Evolutionary conservation across 768 basidiomycete species (phyloP).

Genomic region (Boletus edulis): DNA sequence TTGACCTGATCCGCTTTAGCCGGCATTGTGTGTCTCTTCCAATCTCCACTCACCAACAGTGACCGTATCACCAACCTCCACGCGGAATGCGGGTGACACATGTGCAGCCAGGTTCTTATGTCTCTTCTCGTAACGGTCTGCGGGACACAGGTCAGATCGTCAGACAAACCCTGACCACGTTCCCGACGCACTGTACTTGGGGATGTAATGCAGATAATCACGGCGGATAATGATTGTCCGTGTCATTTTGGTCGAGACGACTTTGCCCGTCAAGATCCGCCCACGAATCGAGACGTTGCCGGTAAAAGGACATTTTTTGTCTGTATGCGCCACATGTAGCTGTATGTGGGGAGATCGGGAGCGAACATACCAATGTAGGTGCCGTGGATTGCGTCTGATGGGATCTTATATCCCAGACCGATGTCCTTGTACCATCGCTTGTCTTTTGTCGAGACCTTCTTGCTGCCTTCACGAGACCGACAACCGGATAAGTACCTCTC

Average conservation of each 20-base stretch:
- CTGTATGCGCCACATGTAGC: constrained; percentile 37
- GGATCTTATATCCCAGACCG: constrained; percentile 96
- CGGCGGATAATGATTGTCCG: constrained; percentile 96
- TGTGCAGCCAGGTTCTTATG: constrained; percentile 99
- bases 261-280: constrained; percentile 96
- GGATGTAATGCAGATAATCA: constrained; percentile 94
- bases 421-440: constrained; percentile 99
- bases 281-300: constrained; percentile 97
- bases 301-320: constrained; percentile 99
- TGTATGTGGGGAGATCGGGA: neutral
- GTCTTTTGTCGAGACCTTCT: constrained; percentile 91
- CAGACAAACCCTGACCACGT: neutral
- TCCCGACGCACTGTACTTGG: constrained; percentile 86
- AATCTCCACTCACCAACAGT: constrained; percentile 76
- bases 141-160: constrained; percentile 7
- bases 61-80: constrained; percentile 89
- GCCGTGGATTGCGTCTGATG: constrained; percentile 90
- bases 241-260: constrained; percentile 99
- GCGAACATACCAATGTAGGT: constrained; percentile 85
- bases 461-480: constrained; percentile 49
- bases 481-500: constrained; percentile 9
- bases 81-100: constrained; percentile 98
- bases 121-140: constrained; percentile 97
- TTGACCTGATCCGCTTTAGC: constrained; percentile 59
- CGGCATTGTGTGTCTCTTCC: neutral